Evolutionary conservation across 176 grass and related monocot species (phyloP).

Genomic region (Aegilops umbellulata): DNA sequence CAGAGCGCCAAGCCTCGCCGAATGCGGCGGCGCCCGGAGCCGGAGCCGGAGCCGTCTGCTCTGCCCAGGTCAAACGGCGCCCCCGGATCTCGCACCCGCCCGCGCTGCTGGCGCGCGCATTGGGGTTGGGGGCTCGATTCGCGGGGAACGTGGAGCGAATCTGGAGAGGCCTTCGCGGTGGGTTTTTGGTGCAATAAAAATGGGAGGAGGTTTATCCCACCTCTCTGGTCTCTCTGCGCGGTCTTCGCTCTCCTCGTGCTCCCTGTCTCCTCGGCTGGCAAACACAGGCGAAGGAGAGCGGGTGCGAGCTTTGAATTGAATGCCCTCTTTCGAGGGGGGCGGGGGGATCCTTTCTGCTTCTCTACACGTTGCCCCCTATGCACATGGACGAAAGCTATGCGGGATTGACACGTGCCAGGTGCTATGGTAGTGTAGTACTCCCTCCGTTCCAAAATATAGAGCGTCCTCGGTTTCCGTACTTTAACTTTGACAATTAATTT

Average conservation of each 20-base stretch:
- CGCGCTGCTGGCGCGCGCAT: not conserved
- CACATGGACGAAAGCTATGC: too few species aligned
- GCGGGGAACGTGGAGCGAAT: conserved; percentile 28
- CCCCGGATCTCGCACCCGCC: not conserved
- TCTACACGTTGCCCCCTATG: not conserved
- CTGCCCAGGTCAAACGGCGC: not conserved
- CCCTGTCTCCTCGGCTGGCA: not conserved
- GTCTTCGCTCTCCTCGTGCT: not conserved
- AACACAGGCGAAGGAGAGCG: not conserved
- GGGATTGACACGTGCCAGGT: too few species aligned
- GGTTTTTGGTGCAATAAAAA: not conserved
- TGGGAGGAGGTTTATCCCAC: not conserved
- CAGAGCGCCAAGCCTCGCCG: not conserved
- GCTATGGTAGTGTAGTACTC: too few species aligned
- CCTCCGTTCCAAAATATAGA: too few species aligned
- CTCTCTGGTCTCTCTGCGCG: not conserved
- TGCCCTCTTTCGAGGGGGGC: not conserved
- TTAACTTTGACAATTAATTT: too few species aligned
- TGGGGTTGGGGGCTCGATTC: not conserved
- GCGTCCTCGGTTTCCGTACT: too few species aligned
- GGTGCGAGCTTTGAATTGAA: conserved; percentile 26
- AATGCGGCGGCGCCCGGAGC: not conserved
- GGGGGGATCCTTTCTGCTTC: not conserved
- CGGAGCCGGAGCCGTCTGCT: not conserved
- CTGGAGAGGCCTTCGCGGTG: not conserved